A percentile compares a stretch with the other conserved stretches of the same genome.
Conservation (phyloP, 164 flowering plant species). For the Houttuynia cordata region DNA sequence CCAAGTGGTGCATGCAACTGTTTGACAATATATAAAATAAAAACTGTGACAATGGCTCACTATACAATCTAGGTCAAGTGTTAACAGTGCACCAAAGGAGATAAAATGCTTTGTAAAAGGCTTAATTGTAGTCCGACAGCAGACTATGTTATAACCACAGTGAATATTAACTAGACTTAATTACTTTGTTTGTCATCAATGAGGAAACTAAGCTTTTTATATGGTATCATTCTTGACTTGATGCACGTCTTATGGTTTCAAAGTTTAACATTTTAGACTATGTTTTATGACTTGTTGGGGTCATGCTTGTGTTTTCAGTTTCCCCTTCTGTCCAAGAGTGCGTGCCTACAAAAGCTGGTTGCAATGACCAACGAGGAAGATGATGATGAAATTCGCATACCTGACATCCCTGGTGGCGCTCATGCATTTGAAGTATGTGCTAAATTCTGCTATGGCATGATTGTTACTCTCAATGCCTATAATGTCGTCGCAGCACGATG, state of each 20-base stretch:
- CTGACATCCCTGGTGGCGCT: constrained; percentile 88
- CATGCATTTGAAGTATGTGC: constrained; percentile 86
- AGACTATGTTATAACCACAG: too few species aligned
- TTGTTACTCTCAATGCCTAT: constrained; percentile 76
- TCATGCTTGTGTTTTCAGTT: constrained; percentile 29
- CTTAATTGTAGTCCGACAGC: too few species aligned
- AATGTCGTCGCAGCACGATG: constrained; percentile 80
- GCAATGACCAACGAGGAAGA: constrained; percentile 33
- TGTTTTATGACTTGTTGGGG: neutral
- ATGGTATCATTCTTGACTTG: too few species aligned
- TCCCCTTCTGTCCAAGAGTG: constrained; percentile 88
- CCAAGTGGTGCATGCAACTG: too few species aligned
- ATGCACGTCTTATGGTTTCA: neutral
- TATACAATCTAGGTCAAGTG: neutral
- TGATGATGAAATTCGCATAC: constrained; percentile 43
- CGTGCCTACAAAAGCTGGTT: constrained; percentile 61
- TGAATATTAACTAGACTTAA: too few species aligned
- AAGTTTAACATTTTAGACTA: neutral
- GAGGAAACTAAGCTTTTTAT: too few species aligned
- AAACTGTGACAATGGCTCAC: too few species aligned
- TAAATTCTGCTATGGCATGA: constrained; percentile 94
- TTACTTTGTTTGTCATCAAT: too few species aligned
- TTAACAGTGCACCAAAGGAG: neutral
- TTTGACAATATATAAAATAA: too few species aligned
- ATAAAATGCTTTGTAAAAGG: neutral